Conservation (phyloP, 352 stramenopile genomes). For the Plasmopara viticola region DNA sequence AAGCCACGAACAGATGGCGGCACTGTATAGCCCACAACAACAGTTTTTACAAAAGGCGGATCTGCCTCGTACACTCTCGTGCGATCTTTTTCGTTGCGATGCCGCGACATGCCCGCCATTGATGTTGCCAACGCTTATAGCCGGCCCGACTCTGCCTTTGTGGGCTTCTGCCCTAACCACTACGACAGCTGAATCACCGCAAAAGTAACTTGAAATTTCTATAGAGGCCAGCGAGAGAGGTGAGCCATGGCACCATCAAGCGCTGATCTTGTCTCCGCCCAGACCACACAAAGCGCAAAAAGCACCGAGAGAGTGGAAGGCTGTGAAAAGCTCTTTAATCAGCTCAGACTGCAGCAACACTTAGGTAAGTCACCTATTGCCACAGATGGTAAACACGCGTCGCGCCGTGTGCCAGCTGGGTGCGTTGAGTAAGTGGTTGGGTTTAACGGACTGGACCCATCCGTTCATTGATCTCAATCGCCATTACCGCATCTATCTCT, state of each 20-base stretch:
- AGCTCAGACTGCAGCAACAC: slow-evolving; percentile 12
- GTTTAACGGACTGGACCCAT: slow-evolving; percentile 16
- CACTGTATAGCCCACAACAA: slow-evolving; percentile 1
- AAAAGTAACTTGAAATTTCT: slow-evolving; percentile 20
- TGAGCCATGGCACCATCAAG: slow-evolving; percentile 4
- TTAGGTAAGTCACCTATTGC: slow-evolving; percentile 14
- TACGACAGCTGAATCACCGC: slow-evolving; percentile 27
- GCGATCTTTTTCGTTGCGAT: slow-evolving; percentile 7
- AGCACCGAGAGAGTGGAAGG: slow-evolving; percentile 24
- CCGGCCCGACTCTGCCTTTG: slow-evolving; percentile 7
- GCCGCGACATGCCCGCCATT: slow-evolving; percentile 23
- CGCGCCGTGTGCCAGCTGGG: no score
- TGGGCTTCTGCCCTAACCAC: slow-evolving; percentile 25
- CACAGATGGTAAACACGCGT: not conserved
- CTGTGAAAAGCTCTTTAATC: slow-evolving; percentile 5
- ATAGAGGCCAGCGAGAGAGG: slow-evolving; percentile 19
- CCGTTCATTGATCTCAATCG: slow-evolving; percentile 18
- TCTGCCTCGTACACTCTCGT: slow-evolving; percentile 11
- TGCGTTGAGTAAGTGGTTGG: no score
- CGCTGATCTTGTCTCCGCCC: slow-evolving; percentile 27
- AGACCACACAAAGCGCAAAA: slow-evolving; percentile 24
- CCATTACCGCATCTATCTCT: slow-evolving; percentile 1
- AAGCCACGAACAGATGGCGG: slow-evolving; percentile 1
- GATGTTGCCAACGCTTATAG: slow-evolving; percentile 20
- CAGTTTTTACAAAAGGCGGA: slow-evolving; percentile 6